phyloP scores from a whole-genome alignment of 768 basidiomycete species.

The Dentipellis sp. region DNA sequence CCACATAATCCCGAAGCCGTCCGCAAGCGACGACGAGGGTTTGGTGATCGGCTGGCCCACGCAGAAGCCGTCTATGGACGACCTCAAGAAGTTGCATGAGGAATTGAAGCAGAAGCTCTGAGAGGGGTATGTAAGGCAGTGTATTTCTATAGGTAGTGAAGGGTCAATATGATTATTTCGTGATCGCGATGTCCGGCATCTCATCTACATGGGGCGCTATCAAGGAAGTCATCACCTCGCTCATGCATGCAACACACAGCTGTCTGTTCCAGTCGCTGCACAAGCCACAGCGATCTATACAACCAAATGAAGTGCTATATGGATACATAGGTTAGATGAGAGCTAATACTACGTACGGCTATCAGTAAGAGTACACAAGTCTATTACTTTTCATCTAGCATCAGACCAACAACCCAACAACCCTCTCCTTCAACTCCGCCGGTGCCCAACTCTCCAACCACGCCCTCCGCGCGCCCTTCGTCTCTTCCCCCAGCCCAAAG shows the following conservation, averaged over 20 bases:
- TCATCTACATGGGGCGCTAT: no score
- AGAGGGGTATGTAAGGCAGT: background rate
- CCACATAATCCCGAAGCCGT: constrained; percentile 89
- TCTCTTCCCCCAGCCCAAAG: constrained; percentile 25
- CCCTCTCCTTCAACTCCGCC: constrained; percentile 12
- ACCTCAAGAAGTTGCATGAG: constrained; percentile 47
- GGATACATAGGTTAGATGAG: no score
- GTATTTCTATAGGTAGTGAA: background rate
- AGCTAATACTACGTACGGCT: no score
- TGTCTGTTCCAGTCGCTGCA: no score
- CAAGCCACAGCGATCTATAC: no score
- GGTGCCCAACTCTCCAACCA: constrained; percentile 17
- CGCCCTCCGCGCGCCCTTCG: constrained; percentile 13
- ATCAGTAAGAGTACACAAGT: no score
- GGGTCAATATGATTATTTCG: no score
- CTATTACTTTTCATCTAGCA: background rate
- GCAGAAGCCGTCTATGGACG: constrained; percentile 48
- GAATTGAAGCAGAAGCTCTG: constrained; percentile 51
- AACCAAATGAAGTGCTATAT: no score
- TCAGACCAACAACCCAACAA: constrained; percentile 14
- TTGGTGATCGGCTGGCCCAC: constrained; percentile 78
- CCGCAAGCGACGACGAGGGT: constrained; percentile 53
- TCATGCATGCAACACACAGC: no score
- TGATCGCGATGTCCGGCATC: no score
- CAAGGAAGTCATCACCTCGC: no score